A percentile compares a stretch with the other conserved stretches of the same genome.
These are phyloP conservation scores for Trichoderma arundinaceum DNA, from an alignment of 2,329 filamentous ascomycete genomes.

Conservation along the genomic window DNA sequence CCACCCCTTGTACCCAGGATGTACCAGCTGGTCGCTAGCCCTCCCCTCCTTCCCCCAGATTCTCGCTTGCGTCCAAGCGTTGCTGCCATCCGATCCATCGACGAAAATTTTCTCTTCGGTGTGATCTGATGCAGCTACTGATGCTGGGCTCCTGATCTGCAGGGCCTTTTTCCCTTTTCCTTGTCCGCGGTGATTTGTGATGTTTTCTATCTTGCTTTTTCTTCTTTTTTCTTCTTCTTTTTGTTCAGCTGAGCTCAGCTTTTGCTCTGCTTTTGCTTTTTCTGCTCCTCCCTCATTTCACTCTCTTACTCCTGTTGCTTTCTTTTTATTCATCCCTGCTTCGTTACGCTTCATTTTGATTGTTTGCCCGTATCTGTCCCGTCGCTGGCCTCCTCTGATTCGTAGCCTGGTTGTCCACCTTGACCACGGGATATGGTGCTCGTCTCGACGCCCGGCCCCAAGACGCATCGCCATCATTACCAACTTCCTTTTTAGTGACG, in stretches of 20 bases:
- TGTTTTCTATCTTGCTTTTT: no score
- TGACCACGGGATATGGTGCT: neutral
- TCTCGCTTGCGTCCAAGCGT: constrained; percentile 30
- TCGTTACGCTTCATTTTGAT: no score
- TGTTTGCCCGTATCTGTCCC: neutral
- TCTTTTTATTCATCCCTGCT: neutral
- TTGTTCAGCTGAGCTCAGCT: neutral
- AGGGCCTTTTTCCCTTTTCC: constrained; percentile 18
- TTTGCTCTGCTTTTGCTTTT: neutral
- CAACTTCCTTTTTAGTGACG: constrained; percentile 27
- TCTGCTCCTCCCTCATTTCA: neutral
- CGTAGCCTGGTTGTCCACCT: constrained; percentile 1
- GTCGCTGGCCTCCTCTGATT: neutral
- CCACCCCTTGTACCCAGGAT: constrained; percentile 17
- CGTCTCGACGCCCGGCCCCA: constrained; percentile 11
- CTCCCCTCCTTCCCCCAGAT: constrained; percentile 30
- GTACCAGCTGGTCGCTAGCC: constrained; percentile 17
- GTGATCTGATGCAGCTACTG: constrained; percentile 29
- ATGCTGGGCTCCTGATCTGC: constrained; percentile 27
- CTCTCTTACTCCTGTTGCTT: neutral
- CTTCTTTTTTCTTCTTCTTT: neutral
- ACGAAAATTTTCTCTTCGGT: constrained; percentile 27
- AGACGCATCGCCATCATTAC: constrained; percentile 17
- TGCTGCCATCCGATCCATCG: constrained; percentile 27
- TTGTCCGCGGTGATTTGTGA: neutral